Conservation (phyloP, 1,284 basidiomycete genomes). For the Rhizoctonia solani region DNA sequence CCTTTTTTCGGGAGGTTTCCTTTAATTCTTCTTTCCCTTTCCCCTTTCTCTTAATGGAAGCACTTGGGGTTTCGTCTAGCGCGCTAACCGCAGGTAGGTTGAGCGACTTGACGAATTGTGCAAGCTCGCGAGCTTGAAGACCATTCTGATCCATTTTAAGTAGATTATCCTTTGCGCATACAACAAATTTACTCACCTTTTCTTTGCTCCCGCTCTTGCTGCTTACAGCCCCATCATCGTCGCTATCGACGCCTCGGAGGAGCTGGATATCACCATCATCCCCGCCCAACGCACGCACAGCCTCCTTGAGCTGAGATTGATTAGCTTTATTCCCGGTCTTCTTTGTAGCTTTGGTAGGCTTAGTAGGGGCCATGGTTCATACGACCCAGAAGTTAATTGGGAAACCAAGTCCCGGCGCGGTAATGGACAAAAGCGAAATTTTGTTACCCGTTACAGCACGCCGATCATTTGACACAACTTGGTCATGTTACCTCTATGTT, state of each 20-base stretch:
- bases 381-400: not conserved
- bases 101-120: slow-evolving; percentile 36
- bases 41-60: not conserved
- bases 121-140: slow-evolving; percentile 41
- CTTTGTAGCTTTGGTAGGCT: slow-evolving; percentile 12
- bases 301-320: slow-evolving; percentile 3
- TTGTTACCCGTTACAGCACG: slow-evolving; percentile 32
- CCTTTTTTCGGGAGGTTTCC: no score
- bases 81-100: slow-evolving; percentile 21
- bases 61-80: not conserved
- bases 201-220: slow-evolving; percentile 43
- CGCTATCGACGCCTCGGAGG: slow-evolving; percentile 51
- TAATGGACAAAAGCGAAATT: slow-evolving; percentile 24
- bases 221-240: slow-evolving; percentile 45
- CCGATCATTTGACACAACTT: slow-evolving; percentile 19
- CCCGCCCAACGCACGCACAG: slow-evolving; percentile 55
- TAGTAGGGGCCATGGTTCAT: slow-evolving; percentile 15
- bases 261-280: slow-evolving; percentile 57
- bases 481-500: no score
- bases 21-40: slow-evolving; percentile 10
- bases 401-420: no score
- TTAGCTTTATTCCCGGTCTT: not conserved
- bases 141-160: not conserved
- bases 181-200: not conserved
- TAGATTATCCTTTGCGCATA: slow-evolving; percentile 37